Base-by-base conservation (phyloP, 257 asterid genomes). In the Fraxinus pennsylvanica region DNA sequence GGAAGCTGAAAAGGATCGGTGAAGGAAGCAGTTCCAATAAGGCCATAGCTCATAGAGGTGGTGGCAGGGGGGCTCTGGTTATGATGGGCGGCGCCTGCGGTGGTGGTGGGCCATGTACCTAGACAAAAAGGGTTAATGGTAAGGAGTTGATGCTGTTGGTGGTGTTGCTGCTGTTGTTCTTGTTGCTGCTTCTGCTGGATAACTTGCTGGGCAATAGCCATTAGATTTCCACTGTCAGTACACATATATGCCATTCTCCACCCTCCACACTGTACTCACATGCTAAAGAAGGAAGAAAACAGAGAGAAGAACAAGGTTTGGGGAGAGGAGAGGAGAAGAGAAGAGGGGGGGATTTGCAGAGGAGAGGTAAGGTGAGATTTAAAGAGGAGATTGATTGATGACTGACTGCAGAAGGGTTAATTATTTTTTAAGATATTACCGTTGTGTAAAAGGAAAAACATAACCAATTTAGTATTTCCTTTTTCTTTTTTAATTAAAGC, bases 151-250 rank as follows among this genome's bases (percentile, higher is more conserved):
- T 89, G 92, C 6, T 84, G 69, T 10, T 63, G 92, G 47, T 89
- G 89, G 4, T 92, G 92, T 12, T 88, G 91, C 1, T 94, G 97
- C 47, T 90, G 93, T 66, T 93, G 91, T 74, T 94, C 94, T 69
- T 94, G 98, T 41, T 96, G 96, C 82, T 96, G 96, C 88, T 96
- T 96, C 79, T 94, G 99, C 79, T 94, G 80, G 73, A 96, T 96
- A 6, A 96, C 96, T 84, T 96, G 99, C 81, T 96, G 96, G 12
- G 99, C 99, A 52, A 96, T 91, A 65, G 99, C 99, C 99, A 96
- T 96, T 82, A 96, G 89, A 82, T 96, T 96, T 67, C 99, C 99
- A 76, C 97, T 96, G 84, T 96, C 99, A 3, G 97, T 91, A 69
- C 99, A 95, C 92, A 90, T 88, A 84, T 92, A 91, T 30, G 99